A percentile compares a stretch with the other conserved stretches of the same genome.
These are phyloP conservation scores for Phytophthora kernoviae DNA, from an alignment of 352 stramenopile species.

Conservation along the genomic window DNA sequence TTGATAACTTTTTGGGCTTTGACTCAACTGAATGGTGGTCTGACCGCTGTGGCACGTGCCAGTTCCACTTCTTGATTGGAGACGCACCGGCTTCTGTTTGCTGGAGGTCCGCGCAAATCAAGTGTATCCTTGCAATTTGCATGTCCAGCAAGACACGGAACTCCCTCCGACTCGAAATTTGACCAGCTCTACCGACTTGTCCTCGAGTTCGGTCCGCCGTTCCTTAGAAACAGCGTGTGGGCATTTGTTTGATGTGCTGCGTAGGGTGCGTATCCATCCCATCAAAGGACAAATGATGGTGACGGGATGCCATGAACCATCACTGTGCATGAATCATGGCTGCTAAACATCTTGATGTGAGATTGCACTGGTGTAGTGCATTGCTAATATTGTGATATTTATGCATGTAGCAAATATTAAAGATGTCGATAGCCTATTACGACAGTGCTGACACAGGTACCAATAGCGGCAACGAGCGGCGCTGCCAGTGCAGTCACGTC, in stretches of 20 bases:
- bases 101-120: slow-evolving; percentile 22
- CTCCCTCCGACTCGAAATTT: too few species aligned
- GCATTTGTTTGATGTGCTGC: neutral
- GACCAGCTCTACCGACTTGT: neutral
- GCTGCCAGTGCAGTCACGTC: slow-evolving; percentile 7
- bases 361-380: too few species aligned
- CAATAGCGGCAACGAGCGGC: too few species aligned
- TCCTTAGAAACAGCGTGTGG: neutral
- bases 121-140: slow-evolving; percentile 24
- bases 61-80: slow-evolving; percentile 34
- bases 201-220: slow-evolving; percentile 14
- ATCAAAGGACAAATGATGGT: slow-evolving; percentile 7
- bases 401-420: too few species aligned
- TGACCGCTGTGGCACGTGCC: slow-evolving; percentile 6
- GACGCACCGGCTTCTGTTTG: slow-evolving; percentile 29
- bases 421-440: too few species aligned
- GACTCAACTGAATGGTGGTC: slow-evolving; percentile 9
- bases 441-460: too few species aligned
- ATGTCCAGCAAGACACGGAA: neutral
- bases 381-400: too few species aligned
- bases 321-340: too few species aligned
- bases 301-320: too few species aligned
- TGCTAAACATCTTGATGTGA: too few species aligned
- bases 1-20: neutral
- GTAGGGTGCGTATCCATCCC: slow-evolving; percentile 20